Percentiles rank a stretch among this genome's conserved stretches.
Evolutionary conservation across 257 asterid species (phyloP).

Genomic region (Solanum paucissectum): DNA sequence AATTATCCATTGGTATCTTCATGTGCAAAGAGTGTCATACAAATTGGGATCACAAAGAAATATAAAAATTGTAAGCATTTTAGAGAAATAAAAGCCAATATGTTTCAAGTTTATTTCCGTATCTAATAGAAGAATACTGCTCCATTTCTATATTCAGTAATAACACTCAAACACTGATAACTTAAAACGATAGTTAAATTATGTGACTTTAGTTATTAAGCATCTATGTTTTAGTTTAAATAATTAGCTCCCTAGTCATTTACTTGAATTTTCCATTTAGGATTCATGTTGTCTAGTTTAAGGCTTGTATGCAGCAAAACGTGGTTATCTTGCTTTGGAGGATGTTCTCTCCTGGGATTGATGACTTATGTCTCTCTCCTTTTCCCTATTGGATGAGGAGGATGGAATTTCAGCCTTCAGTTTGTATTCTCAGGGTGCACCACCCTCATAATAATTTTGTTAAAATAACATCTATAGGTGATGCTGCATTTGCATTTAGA

Average conservation of each 20-base stretch:
- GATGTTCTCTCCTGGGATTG: background rate
- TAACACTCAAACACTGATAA: background rate
- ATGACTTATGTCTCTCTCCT: background rate
- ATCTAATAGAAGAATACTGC: background rate
- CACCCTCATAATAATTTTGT: background rate
- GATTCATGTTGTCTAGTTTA: background rate
- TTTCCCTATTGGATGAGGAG: background rate
- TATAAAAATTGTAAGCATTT: background rate
- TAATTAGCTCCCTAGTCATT: background rate
- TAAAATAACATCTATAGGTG: background rate
- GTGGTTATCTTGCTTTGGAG: background rate
- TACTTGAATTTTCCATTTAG: background rate
- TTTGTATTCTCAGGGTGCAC: background rate
- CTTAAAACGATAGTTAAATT: background rate
- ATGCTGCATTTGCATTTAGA: background rate
- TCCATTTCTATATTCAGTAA: background rate
- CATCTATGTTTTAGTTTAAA: background rate
- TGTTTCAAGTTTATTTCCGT: background rate
- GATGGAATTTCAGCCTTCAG: background rate
- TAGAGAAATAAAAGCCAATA: background rate
- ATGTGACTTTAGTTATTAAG: background rate
- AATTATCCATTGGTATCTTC: background rate
- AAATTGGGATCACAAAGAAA: background rate
- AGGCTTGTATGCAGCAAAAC: background rate
- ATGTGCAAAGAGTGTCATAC: background rate